Evolutionary conservation across 1,139 yeast species (phyloP).

Genomic region (Taiozyma sp.): DNA sequence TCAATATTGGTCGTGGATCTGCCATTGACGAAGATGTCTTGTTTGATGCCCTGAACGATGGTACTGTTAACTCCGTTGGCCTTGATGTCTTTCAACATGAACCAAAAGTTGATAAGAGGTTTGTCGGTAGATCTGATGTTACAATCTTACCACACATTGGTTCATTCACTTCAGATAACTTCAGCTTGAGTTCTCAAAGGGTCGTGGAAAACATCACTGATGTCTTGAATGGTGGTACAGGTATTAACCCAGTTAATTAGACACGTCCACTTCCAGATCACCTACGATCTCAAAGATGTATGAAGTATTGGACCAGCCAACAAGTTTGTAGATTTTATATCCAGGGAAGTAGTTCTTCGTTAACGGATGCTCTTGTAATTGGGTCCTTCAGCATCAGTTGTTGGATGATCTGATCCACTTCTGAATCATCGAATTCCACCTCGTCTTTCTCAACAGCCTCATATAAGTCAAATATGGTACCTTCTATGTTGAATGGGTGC

Average conservation of each 20-base stretch:
- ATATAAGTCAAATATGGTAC: constrained; percentile 2
- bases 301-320: background rate
- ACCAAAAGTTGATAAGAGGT: constrained; percentile 48
- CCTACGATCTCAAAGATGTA: background rate
- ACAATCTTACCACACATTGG: constrained; percentile 72
- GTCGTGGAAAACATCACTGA: constrained; percentile 7
- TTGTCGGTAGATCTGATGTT: constrained; percentile 56
- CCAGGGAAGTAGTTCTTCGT: background rate
- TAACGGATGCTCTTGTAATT: background rate
- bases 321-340: background rate
- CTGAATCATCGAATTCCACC: background rate
- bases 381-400: background rate
- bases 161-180: constrained; percentile 7
- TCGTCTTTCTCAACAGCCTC: background rate
- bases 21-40: constrained; percentile 72
- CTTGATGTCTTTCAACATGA: constrained; percentile 75
- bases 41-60: constrained; percentile 58
- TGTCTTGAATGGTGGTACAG: constrained; percentile 4
- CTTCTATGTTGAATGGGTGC: constrained; percentile 5
- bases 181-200: constrained; percentile 2
- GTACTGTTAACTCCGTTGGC: constrained; percentile 71
- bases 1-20: constrained; percentile 78
- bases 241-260: constrained; percentile 2
- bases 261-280: too few relatives aligned
- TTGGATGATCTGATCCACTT: background rate